Conservation (phyloP, 1,284 basidiomycete species). For the Amylostereum areolatum region DNA sequence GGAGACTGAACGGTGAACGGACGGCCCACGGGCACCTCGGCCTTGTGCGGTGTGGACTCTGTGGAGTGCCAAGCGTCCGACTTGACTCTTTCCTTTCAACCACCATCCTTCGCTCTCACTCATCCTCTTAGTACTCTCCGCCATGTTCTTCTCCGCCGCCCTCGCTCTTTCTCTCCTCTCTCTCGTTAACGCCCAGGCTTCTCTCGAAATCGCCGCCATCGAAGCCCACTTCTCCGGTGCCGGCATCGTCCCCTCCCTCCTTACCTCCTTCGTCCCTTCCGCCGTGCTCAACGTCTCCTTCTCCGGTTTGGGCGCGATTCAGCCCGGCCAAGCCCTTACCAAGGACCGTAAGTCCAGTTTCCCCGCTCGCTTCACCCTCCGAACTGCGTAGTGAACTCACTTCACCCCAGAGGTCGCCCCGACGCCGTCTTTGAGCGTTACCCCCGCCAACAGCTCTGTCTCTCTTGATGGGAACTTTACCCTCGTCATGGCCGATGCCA, state of each 20-base stretch:
- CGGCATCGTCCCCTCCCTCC: conserved; percentile 50
- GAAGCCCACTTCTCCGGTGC: conserved; percentile 57
- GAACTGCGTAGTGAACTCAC: no score
- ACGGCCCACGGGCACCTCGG: no score
- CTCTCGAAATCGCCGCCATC: conserved; percentile 43
- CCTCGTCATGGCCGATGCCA: conserved; percentile 69
- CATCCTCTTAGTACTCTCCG: conserved; percentile 7
- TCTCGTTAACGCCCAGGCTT: conserved; percentile 34
- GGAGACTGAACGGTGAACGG: no score
- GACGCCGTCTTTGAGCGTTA: conserved; percentile 44
- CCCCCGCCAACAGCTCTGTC: conserved; percentile 39
- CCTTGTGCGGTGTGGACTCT: no score
- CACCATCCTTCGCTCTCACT: conserved; percentile 15
- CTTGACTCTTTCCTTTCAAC: background rate
- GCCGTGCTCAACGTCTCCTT: conserved; percentile 51
- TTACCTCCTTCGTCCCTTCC: conserved; percentile 50
- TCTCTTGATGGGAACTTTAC: conserved; percentile 47
- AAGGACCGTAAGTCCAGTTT: conserved; percentile 41
- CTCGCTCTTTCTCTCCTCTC: conserved; percentile 32
- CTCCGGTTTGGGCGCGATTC: conserved; percentile 39
- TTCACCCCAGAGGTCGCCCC: conserved; percentile 40
- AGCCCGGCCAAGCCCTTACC: conserved; percentile 54
- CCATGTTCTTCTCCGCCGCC: conserved; percentile 26
- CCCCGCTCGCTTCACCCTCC: conserved; percentile 5
- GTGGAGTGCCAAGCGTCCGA: no score